These are phyloP conservation scores for Hypoxylon sp. DNA, from an alignment of 2,329 filamentous ascomycete genomes.

Conservation along the genomic window DNA sequence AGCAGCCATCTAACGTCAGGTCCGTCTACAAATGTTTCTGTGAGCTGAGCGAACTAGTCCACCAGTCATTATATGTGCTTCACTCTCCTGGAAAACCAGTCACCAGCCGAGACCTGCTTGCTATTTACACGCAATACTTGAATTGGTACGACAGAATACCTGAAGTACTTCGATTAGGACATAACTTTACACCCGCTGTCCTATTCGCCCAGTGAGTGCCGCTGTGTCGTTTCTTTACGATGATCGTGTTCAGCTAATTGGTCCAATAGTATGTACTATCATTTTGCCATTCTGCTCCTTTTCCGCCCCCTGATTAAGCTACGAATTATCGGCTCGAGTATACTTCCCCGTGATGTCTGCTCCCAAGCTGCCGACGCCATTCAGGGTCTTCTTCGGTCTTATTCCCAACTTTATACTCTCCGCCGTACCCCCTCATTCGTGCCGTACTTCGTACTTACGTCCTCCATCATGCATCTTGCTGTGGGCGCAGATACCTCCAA, in stretches of 20 bases:
- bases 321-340: conserved; percentile 67
- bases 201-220: conserved; percentile 75
- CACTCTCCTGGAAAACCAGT: conserved; percentile 74
- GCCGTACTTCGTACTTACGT: conserved; percentile 68
- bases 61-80: conserved; percentile 75
- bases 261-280: conserved; percentile 69
- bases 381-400: conserved; percentile 63
- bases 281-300: conserved; percentile 75
- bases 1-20: conserved; percentile 73
- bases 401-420: conserved; percentile 66
- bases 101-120: conserved; percentile 69
- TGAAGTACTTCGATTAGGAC: conserved; percentile 67
- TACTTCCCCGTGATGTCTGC: conserved; percentile 72
- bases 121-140: conserved; percentile 72
- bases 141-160: conserved; percentile 77
- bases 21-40: conserved; percentile 75
- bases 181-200: conserved; percentile 77
- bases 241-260: conserved; percentile 5
- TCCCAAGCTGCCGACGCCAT: conserved; percentile 68
- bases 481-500: conserved; percentile 53
- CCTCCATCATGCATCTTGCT: conserved; percentile 67
- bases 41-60: conserved; percentile 76
- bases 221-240: neutral
- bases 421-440: conserved; percentile 68
- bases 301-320: conserved; percentile 76